Base-by-base conservation (phyloP, 345 rosid species). In the Noccaea bulbosa region DNA sequence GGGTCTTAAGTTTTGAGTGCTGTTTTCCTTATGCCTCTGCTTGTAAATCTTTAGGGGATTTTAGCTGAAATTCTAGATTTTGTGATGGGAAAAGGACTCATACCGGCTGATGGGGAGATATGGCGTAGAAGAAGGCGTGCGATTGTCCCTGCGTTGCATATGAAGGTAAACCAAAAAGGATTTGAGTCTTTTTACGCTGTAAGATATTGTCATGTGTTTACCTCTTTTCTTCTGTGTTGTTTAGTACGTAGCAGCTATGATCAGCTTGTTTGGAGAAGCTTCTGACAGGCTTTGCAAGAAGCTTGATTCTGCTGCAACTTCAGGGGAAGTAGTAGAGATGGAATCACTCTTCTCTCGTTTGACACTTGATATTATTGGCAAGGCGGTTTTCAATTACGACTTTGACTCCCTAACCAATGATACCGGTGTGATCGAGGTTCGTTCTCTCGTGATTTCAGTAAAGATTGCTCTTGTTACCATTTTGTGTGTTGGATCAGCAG, bases 41-140 rank as follows among this genome's bases (percentile, higher is more conserved):
- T 49, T 71, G 71, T 74, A 44, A 72, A 40, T 48, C 79, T 73
- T 73, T 81, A 93, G 98, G 98, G 97, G 62, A 82, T 93, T 60
- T 73, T 93, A 65, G 96, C 94, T 58, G 98, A 93, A 75, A 93
- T 93, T 83, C 81, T 93, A 51, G 94, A 93, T 4, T 93, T 93
- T 86, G 98, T 93, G 22, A 93, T 93, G 98, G 98, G 98, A 11
- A 91, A 77, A 75, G 98, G 98, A 70, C 91, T 93, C 49, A 93
- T 93, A 51, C 97, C 98, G 0, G 98, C 98, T 43, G 97, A 93
- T 83, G 97, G 91, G 6, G 97, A 91, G 78, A 76, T 89, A 77
- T 93, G 98, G 98, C 93, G 95, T 69, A 82, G 85, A 70, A 80
- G 98, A 79, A 81, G 98, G 46, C 97, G 97, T 75, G 86, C 93